Percentiles rank a stretch among this genome's conserved stretches.
These are phyloP conservation scores for Termitomyces sp. DNA, from an alignment of 768 basidiomycete genomes.

Conservation along the genomic window DNA sequence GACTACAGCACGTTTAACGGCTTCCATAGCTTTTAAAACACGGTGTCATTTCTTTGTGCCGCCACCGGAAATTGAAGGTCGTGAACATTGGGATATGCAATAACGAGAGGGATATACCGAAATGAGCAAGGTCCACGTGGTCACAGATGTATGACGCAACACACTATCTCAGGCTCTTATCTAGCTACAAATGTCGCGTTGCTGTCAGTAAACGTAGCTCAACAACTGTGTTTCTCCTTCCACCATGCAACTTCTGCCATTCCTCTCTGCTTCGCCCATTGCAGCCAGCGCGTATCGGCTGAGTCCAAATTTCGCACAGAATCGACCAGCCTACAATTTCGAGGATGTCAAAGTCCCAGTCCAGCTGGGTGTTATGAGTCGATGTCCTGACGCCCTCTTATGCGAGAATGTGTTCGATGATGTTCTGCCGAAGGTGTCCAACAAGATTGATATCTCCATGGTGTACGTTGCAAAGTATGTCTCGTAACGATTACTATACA, in stretches of 20 bases:
- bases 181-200: not conserved
- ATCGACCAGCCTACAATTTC: not conserved
- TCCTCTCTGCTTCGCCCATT: slow-evolving; percentile 2
- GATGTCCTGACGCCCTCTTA: slow-evolving; percentile 74
- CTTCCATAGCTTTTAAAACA: slow-evolving; percentile 59
- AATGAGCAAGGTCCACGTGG: not conserved
- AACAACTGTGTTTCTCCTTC: not conserved
- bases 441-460: slow-evolving; percentile 65
- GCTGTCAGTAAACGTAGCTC: slow-evolving; percentile 1
- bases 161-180: not conserved
- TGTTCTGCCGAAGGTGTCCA: slow-evolving; percentile 55
- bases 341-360: slow-evolving; percentile 39
- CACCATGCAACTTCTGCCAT: slow-evolving; percentile 4
- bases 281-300: slow-evolving; percentile 5
- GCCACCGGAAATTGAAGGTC: slow-evolving; percentile 55
- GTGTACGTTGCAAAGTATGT: slow-evolving; percentile 74
- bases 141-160: slow-evolving; percentile 13
- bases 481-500: not conserved
- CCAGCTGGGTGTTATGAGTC: slow-evolving; percentile 49
- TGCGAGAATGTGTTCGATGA: slow-evolving; percentile 77
- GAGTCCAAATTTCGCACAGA: slow-evolving; percentile 3
- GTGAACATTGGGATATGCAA: slow-evolving; percentile 48
- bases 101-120: not conserved
- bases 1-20: slow-evolving; percentile 1
- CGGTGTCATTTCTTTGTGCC: slow-evolving; percentile 79